Conservation (phyloP, 1,284 basidiomycete genomes). For the Ceratorhiza oryzae-sativae region DNA sequence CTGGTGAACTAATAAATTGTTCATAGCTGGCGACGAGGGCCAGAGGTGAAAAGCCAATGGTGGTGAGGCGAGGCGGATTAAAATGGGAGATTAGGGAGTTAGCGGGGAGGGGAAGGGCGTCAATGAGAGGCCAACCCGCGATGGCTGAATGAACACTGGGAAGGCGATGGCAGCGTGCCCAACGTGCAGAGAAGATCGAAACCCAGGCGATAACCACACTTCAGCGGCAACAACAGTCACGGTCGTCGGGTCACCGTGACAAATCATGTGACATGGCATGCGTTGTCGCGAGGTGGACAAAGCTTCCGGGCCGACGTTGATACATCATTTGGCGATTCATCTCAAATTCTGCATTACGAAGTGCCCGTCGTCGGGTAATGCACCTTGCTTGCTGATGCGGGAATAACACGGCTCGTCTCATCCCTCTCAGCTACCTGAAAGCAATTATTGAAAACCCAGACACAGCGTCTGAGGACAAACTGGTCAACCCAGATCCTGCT, state of each 20-base stretch:
- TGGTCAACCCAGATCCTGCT: too few species aligned
- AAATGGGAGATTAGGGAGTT: background rate
- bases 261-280: background rate
- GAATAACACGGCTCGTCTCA: too few species aligned
- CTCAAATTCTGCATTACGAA: too few species aligned
- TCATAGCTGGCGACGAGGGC: constrained; percentile 2
- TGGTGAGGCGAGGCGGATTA: background rate
- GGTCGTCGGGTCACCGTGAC: background rate
- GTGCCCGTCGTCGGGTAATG: too few species aligned
- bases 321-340: too few species aligned
- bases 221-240: constrained; percentile 7
- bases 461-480: too few species aligned
- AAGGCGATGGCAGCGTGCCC: constrained; percentile 37
- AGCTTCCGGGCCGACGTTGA: too few species aligned
- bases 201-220: constrained; percentile 33
- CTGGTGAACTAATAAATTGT: constrained; percentile 27
- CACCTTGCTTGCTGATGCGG: too few species aligned
- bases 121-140: background rate
- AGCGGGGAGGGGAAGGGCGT: background rate
- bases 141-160: constrained; percentile 14
- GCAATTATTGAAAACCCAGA: too few species aligned
- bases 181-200: constrained; percentile 22
- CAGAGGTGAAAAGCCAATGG: background rate
- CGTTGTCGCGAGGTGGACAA: background rate
- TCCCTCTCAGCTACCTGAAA: too few species aligned